Evolutionary conservation across 2,329 filamentous ascomycete genomes (phyloP), one percentile per base, ranked within the genome.

Genomic region (Ustilaginoidea virens): DNA sequence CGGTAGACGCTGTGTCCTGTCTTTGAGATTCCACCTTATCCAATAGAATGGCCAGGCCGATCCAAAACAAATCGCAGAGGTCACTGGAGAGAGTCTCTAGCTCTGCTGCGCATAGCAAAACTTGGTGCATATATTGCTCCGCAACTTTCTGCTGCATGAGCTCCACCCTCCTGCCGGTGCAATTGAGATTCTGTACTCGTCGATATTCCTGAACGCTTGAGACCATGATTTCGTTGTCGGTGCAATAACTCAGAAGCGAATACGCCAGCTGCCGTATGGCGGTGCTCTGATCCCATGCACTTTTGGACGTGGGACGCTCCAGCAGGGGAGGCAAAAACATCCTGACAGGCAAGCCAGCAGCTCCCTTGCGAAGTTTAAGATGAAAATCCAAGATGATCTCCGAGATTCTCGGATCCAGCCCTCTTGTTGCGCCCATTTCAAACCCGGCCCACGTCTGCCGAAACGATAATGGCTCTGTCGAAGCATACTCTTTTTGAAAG

Each of bases 271-370:
- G 55, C 10, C 72, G 57, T 18, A 70, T 52, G 6, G 44, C 31
- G 16, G 53, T 56, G 31, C 67, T 67, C 33, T 63, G 53, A 30
- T 61, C 57, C 70, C 72, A 75, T 11, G 67, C 65, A 39, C 61
- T 73, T 24, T 60, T 59, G 17, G 62, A 59, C n/a, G 47, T 43
- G 12, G 63, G 61, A 32, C 61, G 63, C 36, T 77, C 72, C 7
- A 73, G 52, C 0, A 83, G 47, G 14, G 75, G 59, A 0, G 76
- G 74, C 1, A 85, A 58, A 44, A 77, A 86, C 9, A 81, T 60
- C 23, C 61, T 51, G 9, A 52, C 41, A 14, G 27, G 27, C 9
- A 10, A 24, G 17, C 14, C 4, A 12, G 18, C 7, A 10, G 19
- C 15, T 9, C 5, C 3, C 5, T 6, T 9, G 4, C 25, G 10